Base-by-base conservation (phyloP, 1,284 basidiomycete genomes). In the Trichosporon sp. region DNA sequence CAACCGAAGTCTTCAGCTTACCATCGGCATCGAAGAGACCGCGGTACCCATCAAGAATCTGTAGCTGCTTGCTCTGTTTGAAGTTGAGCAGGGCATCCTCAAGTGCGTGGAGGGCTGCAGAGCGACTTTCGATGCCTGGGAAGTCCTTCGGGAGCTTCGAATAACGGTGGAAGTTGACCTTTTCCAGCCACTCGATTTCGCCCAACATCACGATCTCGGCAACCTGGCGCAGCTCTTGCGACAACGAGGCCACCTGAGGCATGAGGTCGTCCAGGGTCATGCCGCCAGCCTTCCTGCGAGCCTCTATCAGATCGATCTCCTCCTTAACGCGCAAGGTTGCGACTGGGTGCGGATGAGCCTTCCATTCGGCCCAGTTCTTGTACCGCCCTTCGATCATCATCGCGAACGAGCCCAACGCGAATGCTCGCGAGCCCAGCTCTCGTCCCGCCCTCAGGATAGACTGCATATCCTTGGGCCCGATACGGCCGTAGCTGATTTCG, bases 81-180 rank as follows among this genome's bases (percentile, higher is more conserved):
- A 87, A 89, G 14, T 79, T 81, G 5, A 75, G 79, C 14, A 89
- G 68, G 0, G 86, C 83, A 0, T 65, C 63, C 26, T 76, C 74
- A 4, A 89, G 84, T 2, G 76, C 76, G 37, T 80, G 81, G 2
- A 85, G 80, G 12, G 84, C 81, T 0, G 74, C 79, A 69, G 87
- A 85, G 11, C 89, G 82, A 4, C 79, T 79, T 40, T 74, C 68
- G 10, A 83, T 73, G 1, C 71, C 56, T 0, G 79, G 66, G 4
- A 76, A 68, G 46, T 54, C 61, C 0, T 68, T 51, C 35, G 74
- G 82, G 46, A 70, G 71, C 75, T 76, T 80, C 69, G 81, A 69
- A 84, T 87, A 90, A 37, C 89, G 85, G 12, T 84, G 82, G 14
- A 80, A 82, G 78, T 90, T 90, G 73, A 88, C 81, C 61, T 83